Conservation (phyloP, 1,139 yeast species). For the Candida sanyaensis region DNA sequence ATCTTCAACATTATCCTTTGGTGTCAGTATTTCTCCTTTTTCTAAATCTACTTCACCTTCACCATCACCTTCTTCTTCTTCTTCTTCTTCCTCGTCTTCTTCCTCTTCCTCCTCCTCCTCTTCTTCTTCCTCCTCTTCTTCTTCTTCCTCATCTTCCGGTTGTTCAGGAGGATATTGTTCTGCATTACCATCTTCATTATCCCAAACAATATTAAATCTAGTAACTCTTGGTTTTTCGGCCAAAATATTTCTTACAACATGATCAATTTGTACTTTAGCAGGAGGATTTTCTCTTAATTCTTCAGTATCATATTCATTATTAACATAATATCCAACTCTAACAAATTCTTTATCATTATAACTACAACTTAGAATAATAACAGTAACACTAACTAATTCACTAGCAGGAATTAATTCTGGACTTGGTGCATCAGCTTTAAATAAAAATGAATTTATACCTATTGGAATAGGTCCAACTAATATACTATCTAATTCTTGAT, state of each 20-base stretch:
- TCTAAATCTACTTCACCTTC: conserved; percentile 42
- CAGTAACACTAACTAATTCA: conserved; percentile 93
- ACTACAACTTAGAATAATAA: conserved; percentile 86
- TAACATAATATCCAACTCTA: conserved; percentile 94
- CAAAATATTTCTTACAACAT: conserved; percentile 87
- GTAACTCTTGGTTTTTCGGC: conserved; percentile 99
- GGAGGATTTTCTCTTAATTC: conserved; percentile 95
- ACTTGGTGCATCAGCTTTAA: conserved; percentile 95
- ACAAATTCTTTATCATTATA: conserved; percentile 94
- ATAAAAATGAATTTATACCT: conserved; percentile 89
- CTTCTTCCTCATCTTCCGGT: conserved; percentile 52
- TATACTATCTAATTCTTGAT: conserved; percentile 92
- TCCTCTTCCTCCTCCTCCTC: conserved; percentile 61
- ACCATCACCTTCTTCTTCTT: conserved; percentile 46
- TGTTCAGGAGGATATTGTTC: conserved; percentile 73
- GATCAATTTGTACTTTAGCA: conserved; percentile 88
- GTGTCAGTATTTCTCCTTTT: conserved; percentile 30
- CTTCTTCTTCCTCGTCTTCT: conserved; percentile 55
- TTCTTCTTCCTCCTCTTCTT: conserved; percentile 52
- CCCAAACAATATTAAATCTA: conserved; percentile 95
- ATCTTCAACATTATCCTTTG: conserved; percentile 30
- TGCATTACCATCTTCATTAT: conserved; percentile 59
- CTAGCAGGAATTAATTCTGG: conserved; percentile 95
- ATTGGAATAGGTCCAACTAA: conserved; percentile 98
- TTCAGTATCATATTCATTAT: conserved; percentile 92